Conservation (phyloP, 2,329 filamentous ascomycete species). For the Pestalotiopsis sp. region DNA sequence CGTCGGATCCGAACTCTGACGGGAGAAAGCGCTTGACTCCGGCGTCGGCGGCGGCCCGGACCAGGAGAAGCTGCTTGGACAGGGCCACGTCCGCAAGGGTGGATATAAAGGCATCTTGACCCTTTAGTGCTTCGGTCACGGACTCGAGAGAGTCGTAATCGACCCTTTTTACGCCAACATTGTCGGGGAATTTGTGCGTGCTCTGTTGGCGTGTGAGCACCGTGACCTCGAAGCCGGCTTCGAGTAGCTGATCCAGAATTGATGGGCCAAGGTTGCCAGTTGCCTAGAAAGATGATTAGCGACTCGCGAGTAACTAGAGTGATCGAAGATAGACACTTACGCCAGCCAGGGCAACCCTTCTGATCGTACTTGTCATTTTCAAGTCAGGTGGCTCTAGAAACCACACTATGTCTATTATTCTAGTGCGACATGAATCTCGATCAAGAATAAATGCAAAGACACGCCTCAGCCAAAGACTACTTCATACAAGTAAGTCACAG, state of each 20-base stretch:
- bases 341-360: not conserved
- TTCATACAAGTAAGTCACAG: no score
- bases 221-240: not conserved
- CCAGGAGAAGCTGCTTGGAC: conserved; percentile 47
- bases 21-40: conserved; percentile 64
- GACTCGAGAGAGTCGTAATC: conserved; percentile 19
- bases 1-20: conserved; percentile 48
- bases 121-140: conserved; percentile 44
- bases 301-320: not conserved
- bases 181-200: not conserved
- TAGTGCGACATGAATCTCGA: no score
- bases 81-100: conserved; percentile 37
- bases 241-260: not conserved
- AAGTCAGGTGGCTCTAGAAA: not conserved
- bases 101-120: conserved; percentile 61
- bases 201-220: not conserved
- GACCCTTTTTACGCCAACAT: not conserved
- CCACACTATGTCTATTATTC: no score
- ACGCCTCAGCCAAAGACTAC: no score
- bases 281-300: not conserved
- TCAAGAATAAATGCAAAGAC: no score
- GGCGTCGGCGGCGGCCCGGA: conserved; percentile 60
- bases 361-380: not conserved
- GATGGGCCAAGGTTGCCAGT: not conserved
- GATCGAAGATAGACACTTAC: not conserved